phyloP scores from a whole-genome alignment of 2,329 filamentous ascomycete genomes.

The Ophiocordyceps camponoti-saundersi region DNA sequence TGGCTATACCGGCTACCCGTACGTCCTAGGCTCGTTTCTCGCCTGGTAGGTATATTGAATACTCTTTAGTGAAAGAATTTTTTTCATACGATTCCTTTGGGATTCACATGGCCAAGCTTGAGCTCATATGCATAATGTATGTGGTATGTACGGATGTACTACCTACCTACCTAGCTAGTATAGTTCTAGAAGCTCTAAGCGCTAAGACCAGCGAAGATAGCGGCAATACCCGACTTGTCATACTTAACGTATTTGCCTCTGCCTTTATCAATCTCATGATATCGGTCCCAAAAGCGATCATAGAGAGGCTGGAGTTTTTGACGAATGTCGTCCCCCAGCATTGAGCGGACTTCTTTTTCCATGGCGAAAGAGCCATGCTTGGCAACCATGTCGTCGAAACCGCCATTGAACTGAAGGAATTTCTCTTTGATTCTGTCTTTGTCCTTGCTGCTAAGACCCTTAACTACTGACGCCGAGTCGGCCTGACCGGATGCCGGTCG shows the following conservation, averaged over 20 bases:
- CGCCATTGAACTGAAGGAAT: slow-evolving; percentile 77
- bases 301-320: slow-evolving; percentile 89
- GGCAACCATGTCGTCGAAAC: slow-evolving; percentile 75
- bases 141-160: too few species aligned
- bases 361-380: slow-evolving; percentile 73
- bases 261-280: slow-evolving; percentile 94
- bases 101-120: too few species aligned
- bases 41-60: too few species aligned
- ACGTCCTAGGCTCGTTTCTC: too few species aligned
- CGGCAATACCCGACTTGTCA: slow-evolving; percentile 67
- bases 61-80: too few species aligned
- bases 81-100: too few species aligned
- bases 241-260: slow-evolving; percentile 98
- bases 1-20: too few species aligned
- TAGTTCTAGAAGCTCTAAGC: not conserved
- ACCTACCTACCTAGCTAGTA: too few species aligned
- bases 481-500: slow-evolving; percentile 58
- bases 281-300: slow-evolving; percentile 88
- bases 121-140: too few species aligned
- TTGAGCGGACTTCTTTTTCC: slow-evolving; percentile 74
- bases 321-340: slow-evolving; percentile 71
- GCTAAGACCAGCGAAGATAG: slow-evolving; percentile 37
- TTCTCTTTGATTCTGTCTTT: slow-evolving; percentile 95
- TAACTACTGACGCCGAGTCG: slow-evolving; percentile 76
- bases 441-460: slow-evolving; percentile 72